Base-by-base conservation (phyloP, 345 rosid genomes). In the Melastoma malabathricum region DNA sequence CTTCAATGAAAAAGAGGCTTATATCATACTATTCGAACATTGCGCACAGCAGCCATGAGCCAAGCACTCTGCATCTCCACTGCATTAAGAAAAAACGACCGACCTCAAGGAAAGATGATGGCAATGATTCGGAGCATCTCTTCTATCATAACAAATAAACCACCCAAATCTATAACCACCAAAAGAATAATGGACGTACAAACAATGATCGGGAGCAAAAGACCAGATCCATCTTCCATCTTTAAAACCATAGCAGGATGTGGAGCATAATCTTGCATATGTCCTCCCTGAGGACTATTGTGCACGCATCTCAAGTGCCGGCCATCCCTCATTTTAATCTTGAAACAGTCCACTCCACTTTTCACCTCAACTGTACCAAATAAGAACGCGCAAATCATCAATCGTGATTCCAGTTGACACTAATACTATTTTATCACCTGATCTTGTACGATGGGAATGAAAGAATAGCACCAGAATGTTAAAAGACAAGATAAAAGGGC, bases 211-310 rank as follows among this genome's bases (percentile, higher is more conserved):
- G 96, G 96, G 48, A 90, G 96, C 46, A 86, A 86, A 66, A 90
- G 96, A 69, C 92, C 98, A 2, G 96, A 86, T 46, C 89, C 94
- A 48, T 90, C 98, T 70, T 90, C 98, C 98, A 86, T 90, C 78
- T 78, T 90, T 82, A 90, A 71, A 15, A 90, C 94, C 38, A 90
- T 90, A 2, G 94, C 98, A 63, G 96, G 98, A 59, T 83, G 98
- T 0, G 96, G 94, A 51, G 94, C 79, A 54, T 82, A 78, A 65
- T 90, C 86, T 1, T 85, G 86, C 31, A 84, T 55, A 67, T 78
- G 86, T 27, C 83, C 84, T 43, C 94, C 89, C 59, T 86, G 92
- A 69, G 96, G 89, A 58, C 78, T 86, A 70, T 86, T 86, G 27
- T 86, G 94, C 15, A 80, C 80, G 55, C 98, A 90, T 52, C 84